A percentile compares a stretch with the other conserved stretches of the same genome.
Conservation (phyloP, 257 asterid genomes). For the Gentiana straminea region DNA sequence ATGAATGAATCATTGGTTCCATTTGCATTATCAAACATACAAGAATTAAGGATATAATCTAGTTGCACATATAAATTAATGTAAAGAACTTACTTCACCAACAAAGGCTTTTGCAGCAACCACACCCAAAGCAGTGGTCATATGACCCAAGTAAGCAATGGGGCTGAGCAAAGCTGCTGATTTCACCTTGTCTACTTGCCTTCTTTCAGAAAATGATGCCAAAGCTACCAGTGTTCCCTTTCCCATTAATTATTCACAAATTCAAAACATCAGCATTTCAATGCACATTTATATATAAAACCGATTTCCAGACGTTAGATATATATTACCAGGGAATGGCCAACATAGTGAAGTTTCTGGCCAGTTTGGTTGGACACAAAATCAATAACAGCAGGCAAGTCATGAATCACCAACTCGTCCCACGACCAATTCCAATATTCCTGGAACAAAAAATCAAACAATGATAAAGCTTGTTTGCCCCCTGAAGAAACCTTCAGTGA, state of each 20-base stretch:
- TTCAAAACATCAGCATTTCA: too few relatives aligned
- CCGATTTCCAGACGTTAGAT: too few relatives aligned
- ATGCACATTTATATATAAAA: too few relatives aligned
- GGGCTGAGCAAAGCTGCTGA: constrained; percentile 69
- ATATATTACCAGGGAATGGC: constrained; percentile 33
- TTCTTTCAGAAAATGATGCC: constrained; percentile 61
- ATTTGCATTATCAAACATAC: too few relatives aligned
- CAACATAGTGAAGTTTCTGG: constrained; percentile 26
- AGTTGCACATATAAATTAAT: too few relatives aligned
- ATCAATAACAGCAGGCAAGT: constrained; percentile 20
- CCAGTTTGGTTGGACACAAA: constrained; percentile 26
- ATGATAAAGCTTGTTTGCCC: not conserved
- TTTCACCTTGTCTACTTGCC: constrained; percentile 42
- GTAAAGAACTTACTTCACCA: constrained; percentile 40
- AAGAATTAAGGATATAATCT: not conserved
- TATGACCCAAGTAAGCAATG: constrained; percentile 55
- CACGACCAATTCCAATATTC: constrained; percentile 36
- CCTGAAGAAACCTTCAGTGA: too few relatives aligned
- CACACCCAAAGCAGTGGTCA: constrained; percentile 47
- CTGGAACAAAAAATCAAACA: too few relatives aligned
- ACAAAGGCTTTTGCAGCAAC: constrained; percentile 34
- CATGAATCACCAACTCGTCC: constrained; percentile 35
- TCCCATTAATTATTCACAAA: not conserved
- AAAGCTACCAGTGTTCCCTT: constrained; percentile 66
- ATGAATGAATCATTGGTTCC: not conserved